Evolutionary conservation across 495 filamentous ascomycete genomes (phyloP).

Genomic region (Cryomyces antarcticus): DNA sequence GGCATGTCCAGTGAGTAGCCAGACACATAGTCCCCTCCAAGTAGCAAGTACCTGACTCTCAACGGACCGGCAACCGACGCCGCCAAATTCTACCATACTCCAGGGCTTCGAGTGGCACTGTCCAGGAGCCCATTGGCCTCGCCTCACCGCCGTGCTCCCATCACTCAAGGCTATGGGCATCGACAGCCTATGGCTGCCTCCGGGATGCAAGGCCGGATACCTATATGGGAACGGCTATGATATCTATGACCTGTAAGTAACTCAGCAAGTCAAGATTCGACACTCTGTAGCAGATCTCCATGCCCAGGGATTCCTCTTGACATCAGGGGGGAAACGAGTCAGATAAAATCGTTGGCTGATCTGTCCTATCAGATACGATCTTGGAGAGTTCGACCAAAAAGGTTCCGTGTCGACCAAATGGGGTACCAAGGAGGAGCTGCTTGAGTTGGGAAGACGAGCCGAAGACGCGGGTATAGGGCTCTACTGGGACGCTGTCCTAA

Average conservation of each 20-base stretch:
- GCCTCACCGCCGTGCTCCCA: constrained; percentile 32
- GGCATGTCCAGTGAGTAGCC: too few relatives aligned
- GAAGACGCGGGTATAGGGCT: constrained; percentile 32
- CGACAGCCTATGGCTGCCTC: constrained; percentile 51
- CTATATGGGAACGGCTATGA: constrained; percentile 47
- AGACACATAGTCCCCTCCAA: too few relatives aligned
- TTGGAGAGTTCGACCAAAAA: constrained; percentile 63
- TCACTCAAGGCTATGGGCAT: constrained; percentile 39
- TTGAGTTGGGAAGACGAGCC: constrained; percentile 28
- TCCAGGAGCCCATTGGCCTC: constrained; percentile 46
- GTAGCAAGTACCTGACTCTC: too few relatives aligned
- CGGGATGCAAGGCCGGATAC: constrained; percentile 45
- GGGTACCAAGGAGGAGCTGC: constrained; percentile 42
- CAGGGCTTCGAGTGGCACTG: constrained; percentile 64
- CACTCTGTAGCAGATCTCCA: too few relatives aligned
- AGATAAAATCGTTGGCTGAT: too few relatives aligned
- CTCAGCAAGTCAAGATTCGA: too few relatives aligned
- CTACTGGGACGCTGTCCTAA: constrained; percentile 58
- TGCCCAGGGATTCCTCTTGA: too few relatives aligned
- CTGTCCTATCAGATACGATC: constrained; percentile 22
- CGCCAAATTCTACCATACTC: constrained; percentile 41
- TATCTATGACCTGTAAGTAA: constrained; percentile 42
- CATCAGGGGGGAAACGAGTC: too few relatives aligned
- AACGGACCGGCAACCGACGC: constrained; percentile 7
- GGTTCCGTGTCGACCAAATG: constrained; percentile 47